These are phyloP conservation scores for Hygrophoropsis aurantiaca DNA, from an alignment of 768 basidiomycete genomes.

Conservation along the genomic window DNA sequence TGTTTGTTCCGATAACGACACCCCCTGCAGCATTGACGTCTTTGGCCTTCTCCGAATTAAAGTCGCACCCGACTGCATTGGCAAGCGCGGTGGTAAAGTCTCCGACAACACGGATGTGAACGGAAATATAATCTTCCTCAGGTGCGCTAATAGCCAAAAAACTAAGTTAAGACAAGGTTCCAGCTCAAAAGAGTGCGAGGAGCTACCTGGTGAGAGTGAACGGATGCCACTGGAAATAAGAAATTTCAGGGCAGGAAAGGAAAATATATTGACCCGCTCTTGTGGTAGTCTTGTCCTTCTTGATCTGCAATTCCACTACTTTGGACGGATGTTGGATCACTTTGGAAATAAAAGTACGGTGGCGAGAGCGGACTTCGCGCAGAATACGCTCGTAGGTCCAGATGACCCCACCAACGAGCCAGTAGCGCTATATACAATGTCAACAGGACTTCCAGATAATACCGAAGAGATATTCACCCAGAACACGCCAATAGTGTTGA, in stretches of 20 bases:
- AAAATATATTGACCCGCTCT: conserved; percentile 94
- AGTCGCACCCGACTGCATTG: conserved; percentile 81
- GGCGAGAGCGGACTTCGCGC: conserved; percentile 88
- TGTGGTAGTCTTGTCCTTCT: conserved; percentile 86
- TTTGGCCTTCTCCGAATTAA: conserved; percentile 53
- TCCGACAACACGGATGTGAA: conserved; percentile 91
- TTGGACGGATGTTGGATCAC: conserved; percentile 94
- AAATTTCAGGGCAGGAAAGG: conserved; percentile 85
- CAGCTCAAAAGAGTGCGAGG: neutral
- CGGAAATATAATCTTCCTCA: conserved; percentile 92
- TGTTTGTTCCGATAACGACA: conserved; percentile 57
- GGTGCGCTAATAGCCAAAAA: conserved; percentile 59
- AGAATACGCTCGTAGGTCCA: conserved; percentile 88
- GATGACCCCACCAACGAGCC: conserved; percentile 83
- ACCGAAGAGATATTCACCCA: conserved; percentile 57
- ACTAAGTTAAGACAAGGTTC: neutral
- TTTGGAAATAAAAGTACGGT: conserved; percentile 90
- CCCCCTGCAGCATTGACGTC: conserved; percentile 47
- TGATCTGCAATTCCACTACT: conserved; percentile 95
- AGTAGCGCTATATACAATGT: conserved; percentile 63
- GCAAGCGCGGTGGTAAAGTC: conserved; percentile 88
- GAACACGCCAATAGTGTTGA: conserved; percentile 86
- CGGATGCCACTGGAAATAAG: conserved; percentile 96
- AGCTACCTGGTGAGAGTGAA: conserved; percentile 86
- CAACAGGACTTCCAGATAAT: conserved; percentile 3